Conservation (phyloP, 306 rosid genomes). For the Vigna radiata region DNA sequence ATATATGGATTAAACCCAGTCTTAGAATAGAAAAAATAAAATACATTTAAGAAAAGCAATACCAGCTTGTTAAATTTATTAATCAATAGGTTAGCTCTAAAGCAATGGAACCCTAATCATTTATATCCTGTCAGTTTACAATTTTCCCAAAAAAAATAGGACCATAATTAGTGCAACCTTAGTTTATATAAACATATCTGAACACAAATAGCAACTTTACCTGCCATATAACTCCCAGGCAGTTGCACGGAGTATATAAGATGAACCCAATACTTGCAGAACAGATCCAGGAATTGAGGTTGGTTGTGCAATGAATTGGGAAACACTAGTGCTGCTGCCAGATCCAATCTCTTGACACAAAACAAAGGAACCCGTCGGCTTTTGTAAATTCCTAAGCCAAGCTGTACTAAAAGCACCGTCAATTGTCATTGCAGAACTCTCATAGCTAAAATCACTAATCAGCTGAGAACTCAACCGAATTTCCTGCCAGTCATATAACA, state of each 20-base stretch:
- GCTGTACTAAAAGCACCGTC: constrained; percentile 88
- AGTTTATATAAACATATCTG: constrained; percentile 14
- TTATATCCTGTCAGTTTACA: constrained; percentile 6
- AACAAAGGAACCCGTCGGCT: constrained; percentile 73
- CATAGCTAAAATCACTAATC: constrained; percentile 76
- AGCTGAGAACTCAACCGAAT: constrained; percentile 84
- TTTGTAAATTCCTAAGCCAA: constrained; percentile 89
- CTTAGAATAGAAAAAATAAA: neutral
- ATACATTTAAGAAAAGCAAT: neutral
- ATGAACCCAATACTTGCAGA: constrained; percentile 84
- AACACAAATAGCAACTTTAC: constrained; percentile 53
- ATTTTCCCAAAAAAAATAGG: constrained; percentile 26
- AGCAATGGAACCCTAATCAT: constrained; percentile 28
- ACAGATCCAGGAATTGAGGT: constrained; percentile 94
- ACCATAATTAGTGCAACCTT: constrained; percentile 5
- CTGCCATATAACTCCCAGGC: constrained; percentile 96
- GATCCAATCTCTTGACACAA: constrained; percentile 71
- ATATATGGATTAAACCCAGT: neutral
- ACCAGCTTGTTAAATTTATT: constrained; percentile 20
- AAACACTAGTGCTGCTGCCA: constrained; percentile 60
- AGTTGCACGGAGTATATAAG: constrained; percentile 85
- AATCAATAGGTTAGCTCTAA: constrained; percentile 10
- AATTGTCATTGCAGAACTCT: constrained; percentile 74
- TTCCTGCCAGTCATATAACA: constrained; percentile 63
- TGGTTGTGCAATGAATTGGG: constrained; percentile 80